Evolutionary conservation across 2,329 filamentous ascomycete species (phyloP), one percentile per base, ranked within the genome.

Genomic region (Parascedosporium putredinis): DNA sequence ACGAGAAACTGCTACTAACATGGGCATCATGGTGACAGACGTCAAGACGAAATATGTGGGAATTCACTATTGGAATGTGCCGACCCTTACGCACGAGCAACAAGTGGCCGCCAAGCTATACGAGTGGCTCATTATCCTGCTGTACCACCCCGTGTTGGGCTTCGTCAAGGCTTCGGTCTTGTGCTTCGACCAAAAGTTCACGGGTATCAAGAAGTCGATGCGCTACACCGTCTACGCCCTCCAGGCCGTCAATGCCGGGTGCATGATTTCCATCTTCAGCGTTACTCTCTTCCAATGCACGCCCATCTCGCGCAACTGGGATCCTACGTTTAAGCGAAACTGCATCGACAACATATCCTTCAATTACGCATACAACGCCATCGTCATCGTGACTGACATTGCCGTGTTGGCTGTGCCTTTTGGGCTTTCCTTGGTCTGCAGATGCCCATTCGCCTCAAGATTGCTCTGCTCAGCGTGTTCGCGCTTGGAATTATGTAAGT

Each of bases 101-200:
- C 52, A 53, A 49, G n/a, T 45, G 16, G 31, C 25, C 34, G 49
- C 50, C 25, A 55, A 55, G 49, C 45, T 55, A 24, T 55, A 53
- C 50, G 54, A 55, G 36, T 55, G 54, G 54, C 54, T 54, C 45
- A 55, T 53, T 40, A 54, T 55, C 49, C 36, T 54, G 18, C 51
- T 54, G 16, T 54, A 55, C 44, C 53, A 55, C 40, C 54, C 52
- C 2, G 50, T 55, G 45, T 53, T 54, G 34, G 52, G 50, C 22
- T 58, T 69, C 25, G 65, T 68, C 49, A 70, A 69, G 54, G 62
- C 64, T 5, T 69, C 67, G 4, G 58, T 68, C 22, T 58, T 70
- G 14, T 52, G 67, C 7, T 68, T 69, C 53, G 59, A 69, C 34
- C 57, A 65, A 23, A 63, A 65, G 4, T 57, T 70, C 4, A 61